Evolutionary conservation across 169 alveolate genomes (phyloP).

Genomic region (Cryptosporidium baileyi): DNA sequence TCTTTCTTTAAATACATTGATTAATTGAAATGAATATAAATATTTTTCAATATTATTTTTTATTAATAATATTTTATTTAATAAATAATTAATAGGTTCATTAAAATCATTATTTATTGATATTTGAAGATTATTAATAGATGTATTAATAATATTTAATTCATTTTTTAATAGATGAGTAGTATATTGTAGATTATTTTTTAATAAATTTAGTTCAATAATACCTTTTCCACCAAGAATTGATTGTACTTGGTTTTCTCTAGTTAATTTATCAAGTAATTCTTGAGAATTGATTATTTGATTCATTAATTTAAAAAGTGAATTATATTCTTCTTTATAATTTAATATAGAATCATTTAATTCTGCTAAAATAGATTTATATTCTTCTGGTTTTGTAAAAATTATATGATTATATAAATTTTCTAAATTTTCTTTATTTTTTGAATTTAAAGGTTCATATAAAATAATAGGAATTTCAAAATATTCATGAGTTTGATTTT

Average conservation of each 20-base stretch:
- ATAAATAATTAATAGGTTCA: neutral
- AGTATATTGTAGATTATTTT: neutral
- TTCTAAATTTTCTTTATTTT: neutral
- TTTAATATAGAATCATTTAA: neutral
- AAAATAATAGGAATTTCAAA: too few relatives aligned
- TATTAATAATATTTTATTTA: neutral
- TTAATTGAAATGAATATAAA: neutral
- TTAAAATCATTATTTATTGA: neutral
- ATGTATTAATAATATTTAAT: neutral
- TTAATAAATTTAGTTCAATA: neutral
- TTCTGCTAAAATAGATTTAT: neutral
- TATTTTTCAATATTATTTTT: neutral
- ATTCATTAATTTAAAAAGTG: neutral
- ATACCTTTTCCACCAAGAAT: conserved; percentile 46
- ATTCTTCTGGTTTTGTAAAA: conserved; percentile 9
- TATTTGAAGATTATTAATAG: neutral
- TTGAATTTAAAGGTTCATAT: too few relatives aligned
- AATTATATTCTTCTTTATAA: neutral
- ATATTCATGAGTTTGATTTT: neutral
- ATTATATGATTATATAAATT: neutral
- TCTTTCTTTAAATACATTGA: conserved; percentile 34
- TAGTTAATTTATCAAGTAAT: neutral
- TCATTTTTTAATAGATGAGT: neutral
- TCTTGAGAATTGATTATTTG: neutral
- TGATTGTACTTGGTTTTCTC: neutral